Evolutionary conservation across 2,329 filamentous ascomycete genomes (phyloP), one percentile per base, ranked within the genome.

Genomic region (Shiraia bambusicola): DNA sequence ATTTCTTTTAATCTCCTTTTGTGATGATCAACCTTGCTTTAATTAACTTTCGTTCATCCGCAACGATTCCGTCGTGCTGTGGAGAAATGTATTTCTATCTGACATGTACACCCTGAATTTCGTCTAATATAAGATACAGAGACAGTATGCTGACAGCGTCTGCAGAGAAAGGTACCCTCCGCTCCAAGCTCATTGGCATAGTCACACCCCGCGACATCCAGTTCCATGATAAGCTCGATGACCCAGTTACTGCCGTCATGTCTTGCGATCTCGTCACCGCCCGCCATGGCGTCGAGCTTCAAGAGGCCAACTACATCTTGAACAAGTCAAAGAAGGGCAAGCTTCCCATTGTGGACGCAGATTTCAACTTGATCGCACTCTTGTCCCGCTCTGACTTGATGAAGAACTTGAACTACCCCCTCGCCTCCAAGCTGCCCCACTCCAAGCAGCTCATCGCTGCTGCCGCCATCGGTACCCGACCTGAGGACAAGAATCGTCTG

Each of bases 31-130:
- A 74, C 76, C 78, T 80, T 71, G 71, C 47, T 63, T 69, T 76
- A n/a, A 82, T 87, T 96, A 97, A 97, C 93, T 98, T 98, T 98
- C 93, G 93, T 98, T 98, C 93, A 92, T 92, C 93, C 89, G 88
- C 80, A 94, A 85, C 82, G 86, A 87, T 84, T 79, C 80, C 76
- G 83, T 80, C 81, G 87, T 88, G 80, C 77, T 95, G 90, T 81
- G 88, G 90, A 95, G 73, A 73, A 74, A 66, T 65, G 65, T 41
- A 55, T 70, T 71, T 67, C 19, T 79, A 72, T 72, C 71, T 80
- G 77, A 80, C 52, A 57, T 55, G 37, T 45, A 26, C 45, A 42
- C 13, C 37, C 14, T 29, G 33, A 39, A 34, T 14, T 28, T 6
- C 6, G n/a, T 28, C 17, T 9, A n/a, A n/a, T n/a, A 28, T 8